Evolutionary conservation across 2,329 filamentous ascomycete genomes (phyloP), one percentile per base, ranked within the genome.

Genomic region (Hymenoscyphus repandus): DNA sequence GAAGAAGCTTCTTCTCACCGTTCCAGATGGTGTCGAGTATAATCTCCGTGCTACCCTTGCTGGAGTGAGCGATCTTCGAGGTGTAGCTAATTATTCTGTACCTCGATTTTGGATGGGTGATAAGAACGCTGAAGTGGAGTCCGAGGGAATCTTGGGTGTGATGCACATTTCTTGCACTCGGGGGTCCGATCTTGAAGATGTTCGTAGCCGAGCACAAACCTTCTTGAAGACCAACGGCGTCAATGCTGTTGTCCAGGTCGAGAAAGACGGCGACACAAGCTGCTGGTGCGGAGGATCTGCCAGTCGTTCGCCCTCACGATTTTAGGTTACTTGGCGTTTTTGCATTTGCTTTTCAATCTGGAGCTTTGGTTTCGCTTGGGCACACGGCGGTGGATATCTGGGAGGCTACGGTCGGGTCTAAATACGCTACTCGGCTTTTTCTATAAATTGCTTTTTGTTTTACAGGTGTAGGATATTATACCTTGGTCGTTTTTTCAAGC

Each of bases 31-130:
- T 55, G 79, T 86, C 10, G 93, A 99, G 66, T 97, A 96, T 67
- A 85, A 82, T 52, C 78, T 97, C 50, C 87, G 93, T 52, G 90
- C 93, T 64, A 87, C 86, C 0, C 75, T 99, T 9, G 86, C 89
- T 2, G 91, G 91, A 5, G 83, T 99, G 7, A 83, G 85, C 43
- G 85, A 86, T 45, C 74, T 97, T 54, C 78, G 88, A 31, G 93
- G 92, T 0, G 92, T 99, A 0, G 84, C 86, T 0, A 85, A 86
- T 47, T 97, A 96, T 63, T 79, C 86, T 1, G 88, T 88, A 1
- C 91, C 92, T 6, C 86, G 90, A 62, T 96, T 97, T 65, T 99
- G 93, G 93, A 73, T 93, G 12, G 89, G 95, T 60, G 90, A 95
- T 55, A 72, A 79, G 10, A 70, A 71, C 18, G 45, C 47, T 6